These are phyloP conservation scores for Amanita pseudoporphyria DNA, from an alignment of 768 basidiomycete genomes.

Conservation along the genomic window DNA sequence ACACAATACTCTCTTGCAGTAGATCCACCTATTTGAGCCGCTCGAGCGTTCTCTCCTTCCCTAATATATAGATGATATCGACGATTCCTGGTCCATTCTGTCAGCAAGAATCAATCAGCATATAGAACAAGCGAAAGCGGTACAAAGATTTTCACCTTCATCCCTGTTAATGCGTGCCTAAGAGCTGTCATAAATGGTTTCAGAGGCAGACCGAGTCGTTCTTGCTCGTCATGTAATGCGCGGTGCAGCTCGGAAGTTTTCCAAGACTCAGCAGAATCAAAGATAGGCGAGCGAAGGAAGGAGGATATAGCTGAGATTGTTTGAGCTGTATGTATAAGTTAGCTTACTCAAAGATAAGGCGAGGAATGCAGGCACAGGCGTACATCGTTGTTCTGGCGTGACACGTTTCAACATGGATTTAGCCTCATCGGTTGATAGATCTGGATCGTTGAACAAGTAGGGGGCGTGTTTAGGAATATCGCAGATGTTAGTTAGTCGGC, in stretches of 20 bases:
- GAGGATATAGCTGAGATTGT: constrained; percentile 22
- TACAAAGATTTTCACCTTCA: constrained; percentile 47
- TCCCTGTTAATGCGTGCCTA: constrained; percentile 71
- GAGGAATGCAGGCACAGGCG: constrained; percentile 9
- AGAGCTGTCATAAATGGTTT: constrained; percentile 64
- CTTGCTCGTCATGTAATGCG: constrained; percentile 35
- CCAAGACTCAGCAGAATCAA: constrained; percentile 16
- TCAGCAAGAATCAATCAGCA: neutral
- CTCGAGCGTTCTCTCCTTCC: constrained; percentile 29
- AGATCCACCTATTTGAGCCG: constrained; percentile 18
- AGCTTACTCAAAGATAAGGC: constrained; percentile 15
- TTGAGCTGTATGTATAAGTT: constrained; percentile 22
- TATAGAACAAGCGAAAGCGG: neutral
- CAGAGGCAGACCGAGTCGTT: constrained; percentile 26
- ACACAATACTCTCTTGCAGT: neutral
- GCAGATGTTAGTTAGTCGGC: constrained; percentile 57
- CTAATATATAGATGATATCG: constrained; percentile 34
- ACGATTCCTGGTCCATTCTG: constrained; percentile 42
- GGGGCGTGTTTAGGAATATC: constrained; percentile 63
- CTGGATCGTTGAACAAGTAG: constrained; percentile 72
- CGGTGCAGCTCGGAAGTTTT: constrained; percentile 11
- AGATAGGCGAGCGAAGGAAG: constrained; percentile 25
- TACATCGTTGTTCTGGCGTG: constrained; percentile 35
- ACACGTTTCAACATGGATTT: constrained; percentile 38
- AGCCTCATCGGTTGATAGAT: constrained; percentile 47